Evolutionary conservation across 1,139 yeast genomes (phyloP), one percentile per base, ranked within the genome.

Genomic region (Saccharomyces hybrid): DNA sequence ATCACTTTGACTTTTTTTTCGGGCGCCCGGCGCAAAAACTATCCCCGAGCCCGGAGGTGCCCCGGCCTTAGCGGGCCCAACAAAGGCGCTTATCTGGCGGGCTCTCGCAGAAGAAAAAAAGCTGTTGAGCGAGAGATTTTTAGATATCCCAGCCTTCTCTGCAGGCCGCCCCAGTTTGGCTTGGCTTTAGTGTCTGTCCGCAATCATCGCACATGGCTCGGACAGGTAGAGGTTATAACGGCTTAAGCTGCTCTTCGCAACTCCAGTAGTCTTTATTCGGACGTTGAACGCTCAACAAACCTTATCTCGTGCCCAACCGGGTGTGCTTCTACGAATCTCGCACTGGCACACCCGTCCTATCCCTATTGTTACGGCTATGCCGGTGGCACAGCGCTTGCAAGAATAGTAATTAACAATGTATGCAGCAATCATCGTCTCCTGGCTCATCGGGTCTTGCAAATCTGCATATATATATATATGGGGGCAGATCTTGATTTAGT

Each of bases 11-110:
- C 14, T 3, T 38, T 38, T 38, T 20, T 38, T 14, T 38, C 42
- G 42, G 42, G 42, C 5, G 23, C 23, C 42, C 42, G 42, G 42
- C 7, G 25, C 14, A 9, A 3, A 38, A 38, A 38, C 42, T 38
- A 38, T 8, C 42, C 11, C 42, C 42, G 42, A 38, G 23, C 42
- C 42, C 42, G 42, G 42, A 11, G 2, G 23, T 38, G 25, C 42
- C 42, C 42, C 42, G 42, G 42, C 13, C 1, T 38, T 38, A 38
- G 42, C 42, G 42, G 42, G 42, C 42, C 42, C 42, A 38, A 38
- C 42, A 38, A 38, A 38, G 42, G 42, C 42, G 42, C 42, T 38
- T 38, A 38, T 38, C 42, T 38, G 42, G 42, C 11, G 42, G 42
- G 42, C 42, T 8, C 42, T 38, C 42, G 42, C 11, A 38, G 42